Conservation (phyloP, 805 yeast genomes). For the Groenewaldozyma tartarivorans region DNA sequence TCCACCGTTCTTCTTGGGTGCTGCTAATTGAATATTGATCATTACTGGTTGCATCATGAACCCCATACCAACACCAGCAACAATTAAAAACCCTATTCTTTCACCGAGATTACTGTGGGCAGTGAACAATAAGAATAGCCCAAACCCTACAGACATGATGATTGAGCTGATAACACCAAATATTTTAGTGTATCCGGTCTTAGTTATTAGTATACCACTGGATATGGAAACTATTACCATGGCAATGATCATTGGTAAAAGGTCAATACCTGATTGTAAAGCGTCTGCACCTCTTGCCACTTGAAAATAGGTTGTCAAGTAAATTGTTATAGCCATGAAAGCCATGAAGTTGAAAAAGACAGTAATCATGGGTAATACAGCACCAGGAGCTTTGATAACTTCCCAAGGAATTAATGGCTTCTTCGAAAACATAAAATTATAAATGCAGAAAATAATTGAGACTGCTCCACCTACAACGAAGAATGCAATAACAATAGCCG, state of each 20-base stretch:
- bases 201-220: slow-evolving; percentile 38
- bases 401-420: slow-evolving; percentile 24
- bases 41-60: slow-evolving; percentile 34
- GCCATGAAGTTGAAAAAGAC: slow-evolving; percentile 34
- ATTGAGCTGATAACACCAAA: slow-evolving; percentile 29
- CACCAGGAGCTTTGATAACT: slow-evolving; percentile 15
- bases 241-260: slow-evolving; percentile 36
- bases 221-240: slow-evolving; percentile 33
- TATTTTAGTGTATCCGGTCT: slow-evolving; percentile 35
- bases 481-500: slow-evolving; percentile 39
- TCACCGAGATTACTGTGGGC: slow-evolving; percentile 28
- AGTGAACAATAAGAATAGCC: slow-evolving; percentile 33
- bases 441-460: slow-evolving; percentile 30
- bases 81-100: slow-evolving; percentile 38
- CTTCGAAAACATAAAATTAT: slow-evolving; percentile 31
- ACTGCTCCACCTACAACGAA: slow-evolving; percentile 35
- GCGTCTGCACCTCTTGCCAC: slow-evolving; percentile 33
- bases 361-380: slow-evolving; percentile 29
- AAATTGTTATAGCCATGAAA: slow-evolving; percentile 37
- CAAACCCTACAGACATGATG: slow-evolving; percentile 36
- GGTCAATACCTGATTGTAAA: slow-evolving; percentile 32
- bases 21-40: slow-evolving; percentile 37
- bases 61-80: slow-evolving; percentile 40
- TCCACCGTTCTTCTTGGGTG: slow-evolving; percentile 44
- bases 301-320: slow-evolving; percentile 41